Base-by-base conservation (phyloP, 345 rosid genomes). In the Gossypium mustelinum region DNA sequence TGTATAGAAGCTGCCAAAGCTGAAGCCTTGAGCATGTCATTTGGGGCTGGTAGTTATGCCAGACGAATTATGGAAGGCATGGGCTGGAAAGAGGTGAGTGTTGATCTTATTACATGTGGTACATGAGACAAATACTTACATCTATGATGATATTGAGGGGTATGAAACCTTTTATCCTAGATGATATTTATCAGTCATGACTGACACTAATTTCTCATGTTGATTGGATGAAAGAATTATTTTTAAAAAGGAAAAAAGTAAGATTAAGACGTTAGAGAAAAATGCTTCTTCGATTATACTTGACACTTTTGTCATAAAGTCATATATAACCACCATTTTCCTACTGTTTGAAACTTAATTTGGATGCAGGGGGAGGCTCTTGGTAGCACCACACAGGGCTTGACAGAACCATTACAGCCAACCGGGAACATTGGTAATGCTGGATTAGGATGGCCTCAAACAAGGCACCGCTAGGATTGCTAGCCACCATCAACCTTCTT, bases 61-160 rank as follows among this genome's bases (percentile, higher is more conserved):
- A 86, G 94, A 82, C 92, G 77, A 74, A 86, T 94, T 51, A 89
- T 94, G 50, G 84, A 90, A 84, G 84, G 83, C 83, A 92, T 92
- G 96, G 97, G 98, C 54, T 94, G 96, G 97, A 92, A 85, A 76
- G 93, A 94, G 94, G 96, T 87, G 85, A 71, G 22, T 39, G 58
- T 70, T 50, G 1, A 18, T 60, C 7, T 73, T 11, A 54, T 72
- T 64, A n/a, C 17, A 12, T n/a, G 11, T 54, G 34, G 10, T 60
- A 11, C 13, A 45, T 60, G 27, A 8, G 43, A 18, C 25, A 14
- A 48, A 29, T 7, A 3, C 70, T 4, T 43, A 2, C 1, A 45
- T 72, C 17, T 16, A 29, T 8, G 2, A 17, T 70, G 7, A 70
- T 41, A 65, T 17, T 51, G 27, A 25, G 10, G 59, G 7, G 48